Evolutionary conservation across 2,329 filamentous ascomycete genomes (phyloP), one percentile per base, ranked within the genome.

Genomic region (Aspergillus japonicus): DNA sequence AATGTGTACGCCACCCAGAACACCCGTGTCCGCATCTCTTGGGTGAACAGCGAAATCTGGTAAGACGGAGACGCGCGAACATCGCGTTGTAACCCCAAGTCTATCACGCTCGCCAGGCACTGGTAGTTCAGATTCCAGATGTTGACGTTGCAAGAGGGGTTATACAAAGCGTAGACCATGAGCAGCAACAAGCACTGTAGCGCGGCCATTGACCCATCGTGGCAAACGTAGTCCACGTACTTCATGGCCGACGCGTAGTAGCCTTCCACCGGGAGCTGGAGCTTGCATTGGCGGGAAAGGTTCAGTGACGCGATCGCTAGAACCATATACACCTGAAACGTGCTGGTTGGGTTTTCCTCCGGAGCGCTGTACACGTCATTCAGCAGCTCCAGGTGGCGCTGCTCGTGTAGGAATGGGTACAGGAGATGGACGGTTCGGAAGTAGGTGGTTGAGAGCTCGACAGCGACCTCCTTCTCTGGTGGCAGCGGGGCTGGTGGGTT

Each of bases 111-210:
- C 1, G 82, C 82, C 10, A 85, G 73, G 44, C 82, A 84, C 60
- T 84, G 82, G 56, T 85, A 85, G 56, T 84, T 83, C 1, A 85
- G 69, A 56, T 82, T 82, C 83, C 83, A 85, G 0, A 82, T 72
- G 57, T 83, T 84, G 4, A 84, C 65, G 0, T 76, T 71, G 53
- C 81, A 77, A 1, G 75, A 79, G 0, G 82, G 79, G 60, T 78
- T 83, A 39, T 84, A 79, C 12, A 85, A 73, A 0, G 82, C 80
- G 54, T 83, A 84, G 0, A 84, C 74, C 29, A 81, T 57, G 3
- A 74, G 64, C 19, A 74, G 66, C 2, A 74, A 60, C 10, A 84
- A 67, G 54, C 81, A 82, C 47, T 85, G 83, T 0, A 84, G 66
- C 0, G 82, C 82, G 6, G 78, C 71, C 0, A 84, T 60, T 0